Conservation (phyloP, 2,329 filamentous ascomycete genomes). For the Leptographium wingfieldii region DNA sequence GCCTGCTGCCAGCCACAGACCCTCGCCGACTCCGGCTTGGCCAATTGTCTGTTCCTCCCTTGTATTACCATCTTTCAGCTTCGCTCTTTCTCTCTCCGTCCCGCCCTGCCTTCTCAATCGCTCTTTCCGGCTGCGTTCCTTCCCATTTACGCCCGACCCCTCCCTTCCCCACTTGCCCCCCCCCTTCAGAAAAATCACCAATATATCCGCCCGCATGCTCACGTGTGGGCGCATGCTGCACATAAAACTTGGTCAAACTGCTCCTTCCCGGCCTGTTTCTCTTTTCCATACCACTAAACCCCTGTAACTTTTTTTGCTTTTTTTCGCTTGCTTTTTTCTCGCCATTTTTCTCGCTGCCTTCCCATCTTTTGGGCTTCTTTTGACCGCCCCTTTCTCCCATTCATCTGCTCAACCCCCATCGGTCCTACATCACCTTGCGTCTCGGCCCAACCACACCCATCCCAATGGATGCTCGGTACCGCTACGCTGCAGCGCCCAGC, state of each 20-base stretch:
- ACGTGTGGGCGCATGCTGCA: background rate
- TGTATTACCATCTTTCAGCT: background rate
- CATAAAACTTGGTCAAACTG: background rate
- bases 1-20: no score
- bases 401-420: background rate
- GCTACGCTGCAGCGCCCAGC: slow-evolving; percentile 14
- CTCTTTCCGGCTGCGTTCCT: background rate
- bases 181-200: background rate
- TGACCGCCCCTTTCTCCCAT: background rate
- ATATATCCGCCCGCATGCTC: background rate
- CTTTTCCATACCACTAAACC: background rate
- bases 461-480: slow-evolving; percentile 11
- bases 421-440: background rate
- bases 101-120: background rate
- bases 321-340: background rate
- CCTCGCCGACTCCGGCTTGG: no score
- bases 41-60: background rate
- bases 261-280: background rate
- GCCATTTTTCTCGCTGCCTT: background rate
- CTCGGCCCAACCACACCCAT: background rate
- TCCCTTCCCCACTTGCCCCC: slow-evolving; percentile 11
- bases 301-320: background rate
- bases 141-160: background rate
- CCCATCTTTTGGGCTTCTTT: background rate
- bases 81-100: background rate